Base-by-base conservation (phyloP, 306 rosid species). In the Castanea mollissima region DNA sequence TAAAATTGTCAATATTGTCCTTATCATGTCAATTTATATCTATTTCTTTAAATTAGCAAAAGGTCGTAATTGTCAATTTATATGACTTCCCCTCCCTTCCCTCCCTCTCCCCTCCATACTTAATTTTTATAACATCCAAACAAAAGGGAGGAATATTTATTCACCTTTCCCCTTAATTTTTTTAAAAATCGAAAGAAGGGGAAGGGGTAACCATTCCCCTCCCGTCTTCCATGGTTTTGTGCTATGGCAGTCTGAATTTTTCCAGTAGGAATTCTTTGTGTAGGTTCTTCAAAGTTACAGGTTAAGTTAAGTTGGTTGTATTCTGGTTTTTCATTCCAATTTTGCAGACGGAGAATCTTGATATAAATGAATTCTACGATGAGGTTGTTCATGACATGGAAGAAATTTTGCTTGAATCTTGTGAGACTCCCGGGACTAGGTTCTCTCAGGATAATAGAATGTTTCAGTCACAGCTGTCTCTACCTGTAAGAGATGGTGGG, bases 341-440 rank as follows among this genome's bases (percentile, higher is more conserved):
- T 68, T 76, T 85, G 89, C 96, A 96, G 99, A 74, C 64, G n/a
- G 91, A 89, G 69, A 89, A 85, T 87, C 71, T 67, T 79, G 98
- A 87, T 85, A 81, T 73, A 55, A 87, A 90, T 76, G 98, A 91
- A 70, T 88, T 85, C 81, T 86, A 88, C 71, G 94, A 96, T 49
- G 99, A 96, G 84, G 80, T 96, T 67, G 98, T 96, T 79, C 92
- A 89, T 57, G 99, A 96, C 64, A 96, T 96, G 99, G 99, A 96
- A 80, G 98, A 96, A 83, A 93, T 96, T 85, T 87, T 96, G 83
- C 93, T 96, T 5, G 97, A 92, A 81, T 88, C 93, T 49, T 11
- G 78, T 77, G 97, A 90, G 83, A 89, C 98, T 81, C 90, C 92
- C 6, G 88, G 85, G 18, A 75, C 86, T 65, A 88, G 93, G 88